Conservation (phyloP, 2,329 filamentous ascomycete species). For the Aquanectria penicillioides region DNA sequence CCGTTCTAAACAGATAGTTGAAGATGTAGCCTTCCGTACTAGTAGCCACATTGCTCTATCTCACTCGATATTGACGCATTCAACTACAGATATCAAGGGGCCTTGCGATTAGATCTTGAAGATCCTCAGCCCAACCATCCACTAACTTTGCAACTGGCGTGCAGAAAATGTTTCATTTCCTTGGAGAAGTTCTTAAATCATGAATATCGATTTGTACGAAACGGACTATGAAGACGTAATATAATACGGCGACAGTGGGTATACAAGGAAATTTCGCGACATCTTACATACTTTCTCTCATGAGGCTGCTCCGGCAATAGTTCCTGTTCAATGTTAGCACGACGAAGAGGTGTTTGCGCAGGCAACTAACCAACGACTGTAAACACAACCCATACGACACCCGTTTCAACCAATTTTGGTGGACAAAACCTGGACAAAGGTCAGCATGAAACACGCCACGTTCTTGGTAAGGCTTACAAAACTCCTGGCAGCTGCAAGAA, state of each 20-base stretch:
- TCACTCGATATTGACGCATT: constrained; percentile 24
- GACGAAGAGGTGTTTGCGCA: neutral
- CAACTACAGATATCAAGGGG: constrained; percentile 29
- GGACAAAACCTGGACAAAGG: constrained; percentile 16
- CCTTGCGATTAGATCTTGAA: constrained; percentile 26
- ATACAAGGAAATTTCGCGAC: no score
- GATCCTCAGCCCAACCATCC: constrained; percentile 41
- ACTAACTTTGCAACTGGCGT: constrained; percentile 39
- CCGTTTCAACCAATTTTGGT: constrained; percentile 21
- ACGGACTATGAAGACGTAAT: no score
- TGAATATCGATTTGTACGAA: no score
- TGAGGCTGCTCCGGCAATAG: constrained; percentile 27
- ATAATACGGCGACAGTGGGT: no score
- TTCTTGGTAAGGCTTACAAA: constrained; percentile 19
- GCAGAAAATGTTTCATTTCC: constrained; percentile 44
- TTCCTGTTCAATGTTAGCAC: constrained; percentile 18
- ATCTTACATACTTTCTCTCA: no score
- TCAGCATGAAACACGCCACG: constrained; percentile 2
- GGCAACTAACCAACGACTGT: constrained; percentile 13
- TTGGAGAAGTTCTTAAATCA: no score
- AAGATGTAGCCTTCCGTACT: no score
- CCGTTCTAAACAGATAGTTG: no score
- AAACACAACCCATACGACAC: constrained; percentile 24
- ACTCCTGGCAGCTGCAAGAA: constrained; percentile 30
- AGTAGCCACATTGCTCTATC: no score